These are phyloP conservation scores for Collybiopsis confluens DNA, from an alignment of 768 basidiomycete genomes.

Conservation along the genomic window DNA sequence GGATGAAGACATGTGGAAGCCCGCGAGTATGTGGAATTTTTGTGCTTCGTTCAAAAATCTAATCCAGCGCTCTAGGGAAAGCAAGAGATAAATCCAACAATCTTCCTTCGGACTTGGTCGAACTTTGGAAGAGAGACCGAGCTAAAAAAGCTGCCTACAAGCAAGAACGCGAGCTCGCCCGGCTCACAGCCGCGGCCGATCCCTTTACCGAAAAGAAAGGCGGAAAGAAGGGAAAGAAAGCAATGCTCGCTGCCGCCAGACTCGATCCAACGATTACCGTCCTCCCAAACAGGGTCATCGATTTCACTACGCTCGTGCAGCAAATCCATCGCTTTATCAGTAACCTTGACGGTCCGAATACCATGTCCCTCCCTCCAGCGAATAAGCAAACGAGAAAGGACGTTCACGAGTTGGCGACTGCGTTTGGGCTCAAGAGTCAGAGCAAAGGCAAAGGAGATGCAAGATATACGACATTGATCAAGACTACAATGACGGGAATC, in stretches of 20 bases:
- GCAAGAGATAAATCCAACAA: slow-evolving; percentile 49
- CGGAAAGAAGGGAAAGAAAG: slow-evolving; percentile 66
- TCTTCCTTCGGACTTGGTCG: slow-evolving; percentile 54
- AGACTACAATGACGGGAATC: slow-evolving; percentile 58
- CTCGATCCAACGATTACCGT: slow-evolving; percentile 42
- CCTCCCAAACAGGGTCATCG: slow-evolving; percentile 50
- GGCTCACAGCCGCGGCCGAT: slow-evolving; percentile 55
- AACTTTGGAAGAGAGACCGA: slow-evolving; percentile 80
- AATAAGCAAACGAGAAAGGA: slow-evolving; percentile 64
- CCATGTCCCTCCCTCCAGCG: slow-evolving; percentile 76
- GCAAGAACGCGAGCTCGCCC: slow-evolving; percentile 51
- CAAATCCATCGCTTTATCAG: slow-evolving; percentile 69
- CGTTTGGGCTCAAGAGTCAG: slow-evolving; percentile 73
- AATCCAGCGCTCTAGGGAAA: slow-evolving; percentile 25
- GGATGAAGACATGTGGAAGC: slow-evolving; percentile 34
- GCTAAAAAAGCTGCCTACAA: slow-evolving; percentile 78
- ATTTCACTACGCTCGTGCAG: slow-evolving; percentile 62
- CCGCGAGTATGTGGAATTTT: slow-evolving; percentile 43
- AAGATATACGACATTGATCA: slow-evolving; percentile 74
- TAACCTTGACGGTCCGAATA: slow-evolving; percentile 43
- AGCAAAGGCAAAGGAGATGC: slow-evolving; percentile 67
- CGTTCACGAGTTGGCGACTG: slow-evolving; percentile 76
- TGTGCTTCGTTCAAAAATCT: not conserved
- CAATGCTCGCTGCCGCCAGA: slow-evolving; percentile 53
- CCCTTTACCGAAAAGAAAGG: slow-evolving; percentile 59